phyloP scores from a whole-genome alignment of 345 rosid genomes.

The Psidium guajava region DNA sequence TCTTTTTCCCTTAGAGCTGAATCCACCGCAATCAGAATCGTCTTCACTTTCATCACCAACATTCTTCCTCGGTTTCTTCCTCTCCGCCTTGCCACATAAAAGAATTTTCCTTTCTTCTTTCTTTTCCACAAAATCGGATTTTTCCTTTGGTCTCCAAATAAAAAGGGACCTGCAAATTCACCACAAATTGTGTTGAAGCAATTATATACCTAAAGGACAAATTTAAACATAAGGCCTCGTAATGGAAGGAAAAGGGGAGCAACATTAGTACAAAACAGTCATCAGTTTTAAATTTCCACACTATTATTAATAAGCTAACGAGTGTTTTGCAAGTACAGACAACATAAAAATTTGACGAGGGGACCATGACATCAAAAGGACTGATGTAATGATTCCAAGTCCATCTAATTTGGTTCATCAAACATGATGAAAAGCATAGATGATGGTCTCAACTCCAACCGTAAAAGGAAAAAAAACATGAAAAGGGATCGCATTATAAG shows the following conservation, averaged over 20 bases:
- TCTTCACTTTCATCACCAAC: conserved; percentile 29
- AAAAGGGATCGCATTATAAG: background rate
- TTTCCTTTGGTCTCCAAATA: conserved; percentile 81
- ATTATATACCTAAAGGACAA: background rate
- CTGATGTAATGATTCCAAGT: background rate
- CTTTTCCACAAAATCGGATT: conserved; percentile 32
- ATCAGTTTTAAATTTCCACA: background rate
- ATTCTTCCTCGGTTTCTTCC: conserved; percentile 43
- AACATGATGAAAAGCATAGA: background rate
- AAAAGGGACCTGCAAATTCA: conserved; percentile 65
- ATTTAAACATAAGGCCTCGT: background rate
- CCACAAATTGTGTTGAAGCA: background rate
- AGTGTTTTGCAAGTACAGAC: background rate
- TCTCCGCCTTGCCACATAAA: conserved; percentile 33
- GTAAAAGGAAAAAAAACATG: background rate
- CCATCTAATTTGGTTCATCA: background rate
- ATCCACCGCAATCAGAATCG: conserved; percentile 45
- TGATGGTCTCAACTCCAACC: background rate
- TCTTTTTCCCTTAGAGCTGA: conserved; percentile 41
- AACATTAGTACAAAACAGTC: background rate
- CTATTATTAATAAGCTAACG: too few species aligned
- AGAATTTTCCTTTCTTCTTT: conserved; percentile 49
- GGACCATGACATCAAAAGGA: background rate
- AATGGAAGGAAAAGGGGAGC: background rate
- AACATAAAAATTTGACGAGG: background rate